Base-by-base conservation (phyloP, 192 early-diverging fungal genomes). In the Coemansia sp. region DNA sequence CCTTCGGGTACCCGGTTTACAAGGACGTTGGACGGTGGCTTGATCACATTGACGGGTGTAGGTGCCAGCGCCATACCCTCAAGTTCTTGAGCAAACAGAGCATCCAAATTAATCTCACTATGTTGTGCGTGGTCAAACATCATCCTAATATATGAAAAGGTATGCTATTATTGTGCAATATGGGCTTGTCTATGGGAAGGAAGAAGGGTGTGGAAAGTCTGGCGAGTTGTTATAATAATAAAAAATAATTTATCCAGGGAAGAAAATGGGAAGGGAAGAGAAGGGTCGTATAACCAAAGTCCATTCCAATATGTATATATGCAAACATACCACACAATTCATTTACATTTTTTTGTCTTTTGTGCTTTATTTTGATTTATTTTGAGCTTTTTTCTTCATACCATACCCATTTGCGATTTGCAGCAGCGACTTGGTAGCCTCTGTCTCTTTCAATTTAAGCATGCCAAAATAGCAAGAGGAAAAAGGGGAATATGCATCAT, bases 1-100 rank as follows among this genome's bases (percentile, higher is more conserved):
- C 72, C 72, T 0, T 67, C 51, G 0, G 72, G 72, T 0, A 75
- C 65, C 11, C 65, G 46, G 53, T 67, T 75, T 26, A 75, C 64
- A 0, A 67, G 53, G 3, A 68, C 40, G n/a, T 60, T 53, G 8
- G 60, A 42, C 3, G 72, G 60, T 4, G 64, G 59, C 3, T 23
- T 34, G 27, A 17, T 49, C 23, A 60, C 53, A 18, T 13, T 38
- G 1, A 72, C 46, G 9, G 57, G 62, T 13, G 33, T 61, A 7
- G 69, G 69, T 9, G 62, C 69, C 23, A 65, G 38, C 15, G 62
- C 61, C 22, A 72, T 2, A 1, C 53, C 69, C 3, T 41, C 50
- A 10, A 72, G 69, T 33, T 72, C 62, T 40, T 65, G 69, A 9
- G 69, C 40, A 38, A 72, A 52, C 13, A 72, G 35, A 15, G 37